Evolutionary conservation across 2,329 filamentous ascomycete genomes (phyloP), one percentile per base, ranked within the genome.

Genomic region (Epichloe aotearoae): DNA sequence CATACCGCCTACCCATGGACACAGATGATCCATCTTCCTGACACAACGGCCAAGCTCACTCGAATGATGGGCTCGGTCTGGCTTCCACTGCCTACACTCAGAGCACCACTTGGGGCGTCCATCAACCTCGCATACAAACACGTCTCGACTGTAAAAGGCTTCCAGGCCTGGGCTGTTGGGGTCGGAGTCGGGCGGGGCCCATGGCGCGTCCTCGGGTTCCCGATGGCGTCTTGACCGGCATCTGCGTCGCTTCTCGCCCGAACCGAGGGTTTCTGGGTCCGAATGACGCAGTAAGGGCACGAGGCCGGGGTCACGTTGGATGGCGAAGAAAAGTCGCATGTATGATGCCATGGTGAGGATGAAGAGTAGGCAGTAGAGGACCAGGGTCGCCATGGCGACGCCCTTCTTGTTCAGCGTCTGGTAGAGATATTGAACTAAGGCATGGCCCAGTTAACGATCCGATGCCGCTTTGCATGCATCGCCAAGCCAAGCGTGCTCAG

Each of bases 1-100:
- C 56, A 95, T 86, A 20, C 91, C 93, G 4, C 91, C 91, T n/a
- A 95, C 90, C 86, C 85, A 97, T 0, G 91, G 93, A 61, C 93
- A 98, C 60, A 90, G 93, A 62, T 97, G 91, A 56, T 97, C 91
- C 85, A 96, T 93, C 61, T 93, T 93, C 40, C 77, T 72, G 20
- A 95, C 85, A 61, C 91, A 97, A 42, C 88, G 77, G 47, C 80
- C 80, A 12, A 93, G 72, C 62, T 95, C 87, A 49, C 83, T 83
- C 61, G 86, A 94, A 66, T 97, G 91, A 63, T 95, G 89, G 2
- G 85, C 79, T 3, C 91, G 78, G 61, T 96, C 91, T 0, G 86
- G 82, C 66, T 96, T 97, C 80, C 86, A 95, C 56, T 84, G 87
- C 51, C 79, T 79, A 64, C 91, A 98, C 49, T 80, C 77, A 4